Evolutionary conservation across 2,329 filamentous ascomycete genomes (phyloP).

Genomic region (Aspergillus sp.): DNA sequence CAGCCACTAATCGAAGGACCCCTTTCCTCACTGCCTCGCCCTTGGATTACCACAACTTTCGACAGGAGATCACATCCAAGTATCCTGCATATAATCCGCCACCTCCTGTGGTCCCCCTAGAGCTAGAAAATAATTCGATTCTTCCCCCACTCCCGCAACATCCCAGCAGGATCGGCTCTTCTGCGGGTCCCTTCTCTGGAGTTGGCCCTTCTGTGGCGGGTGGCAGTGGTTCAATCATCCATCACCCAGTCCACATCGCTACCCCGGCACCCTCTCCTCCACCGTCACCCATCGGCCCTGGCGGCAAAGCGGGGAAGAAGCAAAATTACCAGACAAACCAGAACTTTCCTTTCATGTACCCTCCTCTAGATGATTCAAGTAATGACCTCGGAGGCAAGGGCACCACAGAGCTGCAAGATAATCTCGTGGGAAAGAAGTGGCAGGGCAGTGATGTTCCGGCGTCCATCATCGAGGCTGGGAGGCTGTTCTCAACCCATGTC

Average conservation of each 20-base stretch:
- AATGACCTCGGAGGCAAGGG: slow-evolving; percentile 91
- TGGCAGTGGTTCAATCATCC: slow-evolving; percentile 71
- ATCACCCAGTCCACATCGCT: slow-evolving; percentile 97
- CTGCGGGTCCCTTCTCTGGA: slow-evolving; percentile 63
- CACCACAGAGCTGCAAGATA: slow-evolving; percentile 74
- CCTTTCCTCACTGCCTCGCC: slow-evolving; percentile 90
- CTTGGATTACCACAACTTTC: slow-evolving; percentile 92
- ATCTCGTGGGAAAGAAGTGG: slow-evolving; percentile 81
- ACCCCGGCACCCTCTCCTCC: slow-evolving; percentile 95
- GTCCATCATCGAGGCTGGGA: slow-evolving; percentile 92
- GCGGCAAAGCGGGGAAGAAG: slow-evolving; percentile 94
- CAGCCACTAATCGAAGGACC: slow-evolving; percentile 59
- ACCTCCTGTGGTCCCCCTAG: slow-evolving; percentile 76
- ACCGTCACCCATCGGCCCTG: slow-evolving; percentile 78
- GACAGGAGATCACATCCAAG: slow-evolving; percentile 95
- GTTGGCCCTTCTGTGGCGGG: slow-evolving; percentile 51
- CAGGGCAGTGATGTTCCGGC: slow-evolving; percentile 89
- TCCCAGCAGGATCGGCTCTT: slow-evolving; percentile 61
- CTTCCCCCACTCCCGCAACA: slow-evolving; percentile 82
- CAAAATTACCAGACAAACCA: slow-evolving; percentile 99
- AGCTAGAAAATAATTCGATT: slow-evolving; percentile 87
- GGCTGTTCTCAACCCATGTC: slow-evolving; percentile 86
- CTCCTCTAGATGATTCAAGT: slow-evolving; percentile 83
- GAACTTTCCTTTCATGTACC: slow-evolving; percentile 97
- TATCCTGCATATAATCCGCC: slow-evolving; percentile 96